Base-by-base conservation (phyloP, 2,329 filamentous ascomycete species). In the Cucurbitaria berberidis region DNA sequence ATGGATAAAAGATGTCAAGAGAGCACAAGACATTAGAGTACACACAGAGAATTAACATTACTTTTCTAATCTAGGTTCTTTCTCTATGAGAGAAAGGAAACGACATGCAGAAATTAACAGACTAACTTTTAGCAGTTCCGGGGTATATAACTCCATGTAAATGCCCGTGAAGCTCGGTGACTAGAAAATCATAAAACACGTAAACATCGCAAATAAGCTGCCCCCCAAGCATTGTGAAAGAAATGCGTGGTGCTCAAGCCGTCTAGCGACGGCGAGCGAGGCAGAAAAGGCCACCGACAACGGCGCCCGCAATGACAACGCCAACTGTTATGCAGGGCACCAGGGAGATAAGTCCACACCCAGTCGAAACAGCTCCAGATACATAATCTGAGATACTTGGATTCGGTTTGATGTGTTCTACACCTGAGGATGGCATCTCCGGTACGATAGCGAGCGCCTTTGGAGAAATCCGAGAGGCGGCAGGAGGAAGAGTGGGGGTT, bases 111-210 rank as follows among this genome's bases (percentile, higher is more conserved):
- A 27, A 27, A 27, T 27, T 27, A 30, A 30, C 29, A 26, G 9
- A 5, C 9, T 26, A 9, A 9, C 24, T 26, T 9, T 9, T 9
- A 26, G 19, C 19, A 21, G 1, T 22, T 38, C 26, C 38, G 13
- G 38, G 44, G 44, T 52, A 52, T 52, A 48, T 24, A 42, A 48
- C 30, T 36, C 49, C 36, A 30, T 29, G 2, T 11, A 27, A 38
- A 22, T 39, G 36, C 36, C 6, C 36, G 24, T 4, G 4, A 22
- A 24, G 5, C 36, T 13, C 21, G 36, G 19, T 39, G 10, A 21
- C 36, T 24, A 39, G 13, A 34, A 22, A 21, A 11, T 38, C 35
- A 11, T 19, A 38, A 22, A 38, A 21, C 8, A 2, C 35, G 18
- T 8, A n/a, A 21, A 10, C 35, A 5, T 13, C 35, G 35, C 15